A percentile compares a stretch with the other conserved stretches of the same genome.
These are phyloP conservation scores for Fusarium mundagurra DNA, from an alignment of 2,329 filamentous ascomycete species.

Conservation along the genomic window DNA sequence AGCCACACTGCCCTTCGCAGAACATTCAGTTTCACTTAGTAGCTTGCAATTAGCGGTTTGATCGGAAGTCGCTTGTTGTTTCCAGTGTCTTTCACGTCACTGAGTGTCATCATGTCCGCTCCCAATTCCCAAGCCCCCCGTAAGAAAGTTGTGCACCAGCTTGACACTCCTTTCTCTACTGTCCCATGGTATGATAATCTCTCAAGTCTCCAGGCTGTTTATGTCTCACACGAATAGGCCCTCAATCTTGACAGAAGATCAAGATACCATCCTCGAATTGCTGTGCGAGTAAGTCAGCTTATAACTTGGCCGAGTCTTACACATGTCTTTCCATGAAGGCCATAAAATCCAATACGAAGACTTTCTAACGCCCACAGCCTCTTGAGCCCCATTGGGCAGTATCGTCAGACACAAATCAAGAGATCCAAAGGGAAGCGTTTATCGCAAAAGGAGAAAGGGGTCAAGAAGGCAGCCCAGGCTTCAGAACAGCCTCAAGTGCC, in stretches of 20 bases:
- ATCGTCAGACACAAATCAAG: slow-evolving; percentile 63
- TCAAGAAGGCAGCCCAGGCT: slow-evolving; percentile 37
- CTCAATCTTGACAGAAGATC: slow-evolving; percentile 63
- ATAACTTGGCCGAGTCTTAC: not conserved
- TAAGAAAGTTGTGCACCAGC: slow-evolving; percentile 70
- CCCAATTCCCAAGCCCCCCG: slow-evolving; percentile 44
- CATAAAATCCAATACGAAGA: not conserved
- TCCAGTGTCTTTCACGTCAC: not conserved
- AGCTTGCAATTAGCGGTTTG: not conserved
- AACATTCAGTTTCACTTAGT: not conserved
- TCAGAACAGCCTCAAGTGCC: slow-evolving; percentile 46
- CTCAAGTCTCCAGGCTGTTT: not conserved
- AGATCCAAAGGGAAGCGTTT: slow-evolving; percentile 70
- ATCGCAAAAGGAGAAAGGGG: slow-evolving; percentile 60
- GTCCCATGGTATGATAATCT: slow-evolving; percentile 63
- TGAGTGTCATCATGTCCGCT: slow-evolving; percentile 38
- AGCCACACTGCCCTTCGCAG: not conserved
- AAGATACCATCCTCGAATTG: slow-evolving; percentile 72
- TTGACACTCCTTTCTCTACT: slow-evolving; percentile 72
- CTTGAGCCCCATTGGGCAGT: slow-evolving; percentile 69
- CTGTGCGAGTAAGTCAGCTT: slow-evolving; percentile 66
- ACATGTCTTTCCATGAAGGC: not conserved
- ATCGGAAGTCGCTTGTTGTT: too few species aligned
- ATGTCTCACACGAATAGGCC: slow-evolving; percentile 62
- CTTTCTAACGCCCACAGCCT: slow-evolving; percentile 56